Evolutionary conservation across 2,329 filamentous ascomycete genomes (phyloP), one percentile per base, ranked within the genome.

Genomic region (Pseudopyricularia javanii): DNA sequence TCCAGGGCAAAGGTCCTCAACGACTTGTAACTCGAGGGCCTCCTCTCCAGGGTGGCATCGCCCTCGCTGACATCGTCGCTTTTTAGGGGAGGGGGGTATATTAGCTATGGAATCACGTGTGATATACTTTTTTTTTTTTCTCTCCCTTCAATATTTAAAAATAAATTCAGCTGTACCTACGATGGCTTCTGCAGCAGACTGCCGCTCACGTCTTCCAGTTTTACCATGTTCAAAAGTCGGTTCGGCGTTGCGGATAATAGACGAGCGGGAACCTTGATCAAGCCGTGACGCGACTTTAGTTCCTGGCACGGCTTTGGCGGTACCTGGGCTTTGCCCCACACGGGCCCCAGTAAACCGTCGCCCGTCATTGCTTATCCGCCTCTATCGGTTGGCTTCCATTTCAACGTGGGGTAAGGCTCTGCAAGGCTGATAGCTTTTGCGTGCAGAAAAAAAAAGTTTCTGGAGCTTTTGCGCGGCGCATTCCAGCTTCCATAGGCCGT

Each of bases 1-100:
- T 86, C 78, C 9, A 97, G 79, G 49, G 73, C 72, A 67, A 90
- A 97, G 7, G 83, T 86, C 53, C 82, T 71, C 28, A 94, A 75
- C 0, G 91, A 83, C 54, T 81, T 84, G 73, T 96, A 97, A 53
- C 64, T 64, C 8, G 76, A 76, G 45, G 62, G 58, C 73, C 59
- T 48, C 67, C 71, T 83, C 49, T 79, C 70, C 11, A 30, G 35
- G 26, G 40, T 20, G 4, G 24, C 12, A 12, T 45, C 40, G 12
- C 22, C 12, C 14, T 45, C 40, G 15, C 12, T 15, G 22, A 20
- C 11, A 26, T 45, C 22, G 40, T 24, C 20, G 40, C 40, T 45
- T 45, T 12, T 8, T 3, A 24, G 7, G 20, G 22, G 22, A 15
- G 7, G 9, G 28, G 28, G 28, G 28, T 30, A 24, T 45, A 26